phyloP scores from a whole-genome alignment of 768 basidiomycete species.

The Mycena pura region DNA sequence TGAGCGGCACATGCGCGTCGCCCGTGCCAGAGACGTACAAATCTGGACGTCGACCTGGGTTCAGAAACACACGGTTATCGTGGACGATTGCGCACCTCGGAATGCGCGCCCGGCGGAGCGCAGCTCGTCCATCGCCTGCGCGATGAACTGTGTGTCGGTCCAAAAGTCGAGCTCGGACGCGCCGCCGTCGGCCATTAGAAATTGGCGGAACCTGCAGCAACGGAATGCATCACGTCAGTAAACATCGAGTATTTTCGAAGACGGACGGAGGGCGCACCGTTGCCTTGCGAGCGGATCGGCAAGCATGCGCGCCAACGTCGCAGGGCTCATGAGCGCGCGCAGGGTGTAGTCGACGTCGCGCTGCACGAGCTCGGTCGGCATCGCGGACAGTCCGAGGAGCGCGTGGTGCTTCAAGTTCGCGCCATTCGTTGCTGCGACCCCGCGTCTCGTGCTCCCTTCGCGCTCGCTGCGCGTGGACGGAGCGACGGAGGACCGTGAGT shows the following conservation, averaged over 20 bases:
- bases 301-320: conserved; percentile 19
- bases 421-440: not conserved
- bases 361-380: conserved; percentile 18
- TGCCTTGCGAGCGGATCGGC: conserved; percentile 19
- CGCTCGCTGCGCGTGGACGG: conserved; percentile 11
- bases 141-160: conserved; percentile 20
- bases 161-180: conserved; percentile 17
- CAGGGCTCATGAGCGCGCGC: conserved; percentile 24
- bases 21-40: conserved; percentile 9
- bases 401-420: not conserved
- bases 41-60: conserved; percentile 1
- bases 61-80: not conserved
- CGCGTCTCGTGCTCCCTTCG: not conserved
- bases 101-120: conserved; percentile 1
- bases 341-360: conserved; percentile 19
- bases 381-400: conserved; percentile 5
- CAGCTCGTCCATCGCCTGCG: conserved; percentile 7
- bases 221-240: not conserved
- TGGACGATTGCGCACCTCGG: conserved; percentile 1
- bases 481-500: conserved; percentile 7
- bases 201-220: conserved; percentile 23
- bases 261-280: not conserved
- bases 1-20: not conserved
- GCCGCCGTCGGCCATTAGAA: conserved; percentile 6
- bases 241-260: not conserved